Base-by-base conservation (phyloP, 441 rosid genomes). In the Hura crepitans region DNA sequence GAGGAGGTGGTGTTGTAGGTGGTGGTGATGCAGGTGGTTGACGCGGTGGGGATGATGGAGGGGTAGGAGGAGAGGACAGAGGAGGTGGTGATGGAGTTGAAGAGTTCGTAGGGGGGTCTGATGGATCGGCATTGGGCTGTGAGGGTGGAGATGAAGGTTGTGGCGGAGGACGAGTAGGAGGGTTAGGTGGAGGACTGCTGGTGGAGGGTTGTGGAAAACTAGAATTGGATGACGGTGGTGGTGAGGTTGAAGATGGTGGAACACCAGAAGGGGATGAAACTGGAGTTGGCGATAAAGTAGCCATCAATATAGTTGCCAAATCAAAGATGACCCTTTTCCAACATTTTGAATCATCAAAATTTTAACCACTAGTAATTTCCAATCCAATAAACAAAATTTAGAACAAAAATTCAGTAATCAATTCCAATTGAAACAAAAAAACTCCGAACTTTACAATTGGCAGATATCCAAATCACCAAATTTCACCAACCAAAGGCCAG, bases 281-380 rank as follows among this genome's bases (percentile, higher is more conserved):
- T 62, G 84, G 83, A 28, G 83, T 31, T 55, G 80, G 76, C 53
- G 81, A 75, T 57, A 72, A 23, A 25, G 82, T 56, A 10, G 84
- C 80, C 84, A 83, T 83, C 73, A 72, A 27, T 47, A 54, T 55
- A 66, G 59, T 58, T 28, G 68, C 14, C 69, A 69, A 62, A 64
- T 45, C 53, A 54, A 45, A 39, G 57, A 69, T 54, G 25, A 18
- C 27, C 5, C n/a, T 4, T 5, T 46, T 64, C 57, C 54, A 35
- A 76, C 62, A 2, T 54, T 12, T 60, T 42, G 46, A 42, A 57
- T 65, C 61, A 60, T 47, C 45, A 64, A 51, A 76, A 62, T 30
- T 25, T 47, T 3, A 55, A 17, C 68, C 53, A n/a, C 33, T 63
- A 71, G 31, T 43, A 46, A 53, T 65, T 56, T 53, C 35, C 54